Base-by-base conservation (phyloP, 2,329 filamentous ascomycete species). In the Exserohilum rostratum region DNA sequence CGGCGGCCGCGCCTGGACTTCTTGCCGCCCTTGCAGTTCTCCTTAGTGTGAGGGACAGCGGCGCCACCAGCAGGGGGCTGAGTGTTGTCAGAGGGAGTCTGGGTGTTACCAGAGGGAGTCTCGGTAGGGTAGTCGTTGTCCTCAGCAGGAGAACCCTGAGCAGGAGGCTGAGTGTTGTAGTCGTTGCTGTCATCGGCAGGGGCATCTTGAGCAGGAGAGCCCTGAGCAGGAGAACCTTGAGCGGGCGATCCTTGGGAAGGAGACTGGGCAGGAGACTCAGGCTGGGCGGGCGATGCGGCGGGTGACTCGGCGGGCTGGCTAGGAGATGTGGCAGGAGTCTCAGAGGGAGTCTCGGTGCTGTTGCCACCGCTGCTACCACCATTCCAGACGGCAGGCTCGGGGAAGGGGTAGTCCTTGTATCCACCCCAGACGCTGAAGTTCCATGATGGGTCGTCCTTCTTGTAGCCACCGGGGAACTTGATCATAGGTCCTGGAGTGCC, bases 381-480 rank as follows among this genome's bases (percentile, higher is more conserved):
- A 43, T 50, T 50, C 56, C 56, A 65, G 27, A 65, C 61, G 42
- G 59, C 48, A 2, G 55, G 65, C 18, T 60, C 60, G 13, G 58
- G 61, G 38, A 63, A 59, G 4, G 63, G 57, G 59, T 61, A 66
- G 6, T 53, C 48, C 52, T 66, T 65, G 46, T 60, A 60, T 30
- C 64, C 64, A 27, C 60, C 53, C 33, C 53, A 65, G 44, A 61
- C 55, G 46, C 50, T 57, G 55, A 61, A 63, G 50, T 54, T 57
- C 38, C 66, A 50, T n/a, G 54, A 55, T 2, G 67, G 62, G 44
- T 70, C 67, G n/a, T 38, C 50, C 18, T 57, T 58, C 57, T 62
- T 64, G 77, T 62, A 77, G 65, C 33, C 77, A 17, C 66, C 77
- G n/a, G 77, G 75, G 59, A 79, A 75, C 61, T 73, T 70, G 39